Percentiles rank a stretch among this genome's conserved stretches.
phyloP scores from a whole-genome alignment of 2,329 filamentous ascomycete species.

The Chrysoporthe austroafricana region DNA sequence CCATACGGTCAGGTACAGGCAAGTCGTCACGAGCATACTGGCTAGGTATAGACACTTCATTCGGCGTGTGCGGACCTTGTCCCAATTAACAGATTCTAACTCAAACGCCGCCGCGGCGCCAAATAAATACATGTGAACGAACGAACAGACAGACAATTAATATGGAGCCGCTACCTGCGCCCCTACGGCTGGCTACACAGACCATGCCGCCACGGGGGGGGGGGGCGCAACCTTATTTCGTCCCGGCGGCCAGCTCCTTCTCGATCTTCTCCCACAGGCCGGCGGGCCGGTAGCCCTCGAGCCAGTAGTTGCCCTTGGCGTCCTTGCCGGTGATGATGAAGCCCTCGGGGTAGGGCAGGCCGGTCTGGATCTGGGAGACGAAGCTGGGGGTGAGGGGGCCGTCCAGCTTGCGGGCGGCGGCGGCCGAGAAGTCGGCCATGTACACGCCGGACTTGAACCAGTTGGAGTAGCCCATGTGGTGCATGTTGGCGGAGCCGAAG shows the following conservation, averaged over 20 bases:
- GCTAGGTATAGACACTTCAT: background rate
- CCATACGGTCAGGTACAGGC: too few relatives aligned
- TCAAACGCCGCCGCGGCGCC: background rate
- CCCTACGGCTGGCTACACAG: too few relatives aligned
- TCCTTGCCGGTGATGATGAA: slow-evolving; percentile 38
- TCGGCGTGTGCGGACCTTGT: background rate
- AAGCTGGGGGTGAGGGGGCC: slow-evolving; percentile 29
- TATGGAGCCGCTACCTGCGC: background rate
- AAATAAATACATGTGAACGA: background rate
- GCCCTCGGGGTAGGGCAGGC: slow-evolving; percentile 34
- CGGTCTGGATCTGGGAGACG: slow-evolving; percentile 35
- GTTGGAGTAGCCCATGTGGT: slow-evolving; percentile 38
- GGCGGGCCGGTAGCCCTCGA: slow-evolving; percentile 34
- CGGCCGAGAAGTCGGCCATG: slow-evolving; percentile 36
- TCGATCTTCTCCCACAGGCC: slow-evolving; percentile 35
- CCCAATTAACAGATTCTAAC: background rate
- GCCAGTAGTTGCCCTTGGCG: slow-evolving; percentile 36
- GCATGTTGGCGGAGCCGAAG: slow-evolving; percentile 39
- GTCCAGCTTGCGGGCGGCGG: slow-evolving; percentile 19
- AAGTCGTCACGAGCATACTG: background rate
- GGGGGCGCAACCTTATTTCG: background rate
- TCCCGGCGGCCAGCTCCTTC: slow-evolving; percentile 10
- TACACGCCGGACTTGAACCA: slow-evolving; percentile 39
- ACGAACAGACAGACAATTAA: background rate
- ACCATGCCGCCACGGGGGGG: too few relatives aligned